Evolutionary conservation across 2,329 filamentous ascomycete species (phyloP).

Genomic region (Biscogniauxia sp.): DNA sequence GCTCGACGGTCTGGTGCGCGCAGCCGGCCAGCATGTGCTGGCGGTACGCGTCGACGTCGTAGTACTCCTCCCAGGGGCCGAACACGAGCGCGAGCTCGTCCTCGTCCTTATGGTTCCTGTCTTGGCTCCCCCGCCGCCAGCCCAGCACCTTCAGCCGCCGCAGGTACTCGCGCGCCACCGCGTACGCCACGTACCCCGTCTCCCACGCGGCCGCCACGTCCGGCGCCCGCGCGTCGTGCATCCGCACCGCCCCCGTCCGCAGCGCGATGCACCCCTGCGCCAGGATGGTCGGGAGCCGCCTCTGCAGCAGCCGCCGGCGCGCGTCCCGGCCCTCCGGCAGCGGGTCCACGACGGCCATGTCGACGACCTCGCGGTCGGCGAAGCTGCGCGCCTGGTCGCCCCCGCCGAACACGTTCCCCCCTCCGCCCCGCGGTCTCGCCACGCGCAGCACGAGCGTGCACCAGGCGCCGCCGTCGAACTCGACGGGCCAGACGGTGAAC

Average conservation of each 20-base stretch:
- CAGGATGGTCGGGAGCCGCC: constrained; percentile 14
- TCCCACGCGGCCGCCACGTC: constrained; percentile 13
- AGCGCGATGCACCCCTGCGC: constrained; percentile 19
- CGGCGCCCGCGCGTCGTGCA: no score
- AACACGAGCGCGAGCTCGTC: constrained; percentile 13
- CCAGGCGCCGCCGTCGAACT: constrained; percentile 14
- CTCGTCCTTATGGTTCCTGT: not conserved
- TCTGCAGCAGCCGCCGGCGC: constrained; percentile 6
- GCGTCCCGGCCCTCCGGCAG: not conserved
- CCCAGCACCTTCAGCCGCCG: constrained; percentile 23
- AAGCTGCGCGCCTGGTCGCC: not conserved
- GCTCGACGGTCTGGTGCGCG: constrained; percentile 23
- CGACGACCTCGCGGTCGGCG: constrained; percentile 16
- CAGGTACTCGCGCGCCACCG: constrained; percentile 24
- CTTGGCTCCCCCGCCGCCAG: constrained; percentile 5
- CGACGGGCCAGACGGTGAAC: constrained; percentile 22
- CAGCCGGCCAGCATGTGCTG: constrained; percentile 22
- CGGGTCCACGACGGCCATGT: constrained; percentile 23
- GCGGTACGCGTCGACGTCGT: constrained; percentile 22
- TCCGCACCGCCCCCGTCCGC: no score
- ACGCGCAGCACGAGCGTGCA: constrained; percentile 21
- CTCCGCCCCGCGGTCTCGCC: not conserved
- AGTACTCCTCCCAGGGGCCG: constrained; percentile 20
- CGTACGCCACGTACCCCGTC: constrained; percentile 24
- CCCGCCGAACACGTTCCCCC: not conserved